Base-by-base conservation (phyloP, 164 flowering plant species). In the Santalum album region DNA sequence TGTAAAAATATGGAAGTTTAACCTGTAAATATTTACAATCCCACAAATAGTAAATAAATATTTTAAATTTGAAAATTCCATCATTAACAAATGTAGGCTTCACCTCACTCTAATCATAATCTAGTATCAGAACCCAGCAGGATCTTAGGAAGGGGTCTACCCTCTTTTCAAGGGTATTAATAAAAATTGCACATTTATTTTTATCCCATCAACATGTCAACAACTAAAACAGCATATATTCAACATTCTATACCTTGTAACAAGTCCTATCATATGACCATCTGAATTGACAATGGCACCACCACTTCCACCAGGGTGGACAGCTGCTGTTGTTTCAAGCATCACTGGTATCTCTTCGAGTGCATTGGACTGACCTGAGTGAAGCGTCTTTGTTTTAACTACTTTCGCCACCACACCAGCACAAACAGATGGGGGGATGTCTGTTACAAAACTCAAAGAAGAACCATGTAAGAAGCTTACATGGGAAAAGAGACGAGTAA, bases 311-410 rank as follows among this genome's bases (percentile, higher is more conserved):
- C 98, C 98, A 42, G 96, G 87, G 70, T 92, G 91, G 53, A 92
- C 96, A 49, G 95, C 79, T 56, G 98, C 98, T 36, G 98, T 88
- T 38, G 98, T 92, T 75, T 86, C 94, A 63, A 92, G 75, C 96
- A 92, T 84, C 32, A 71, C 89, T 9, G 96, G 91, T 54, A 80
- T 34, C 14, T 58, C 27, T 51, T 65, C 71, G 34, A 24, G 23
- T n/a, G 40, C 19, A 40, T 46, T 50, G 15, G 68, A 64, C 59
- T 59, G 67, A 63, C 32, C 18, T 49, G 72, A 35, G 5, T 45
- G 40, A 21, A 74, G 71, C 67, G 59, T 65, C 58, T 69, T 69
- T 43, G 81, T 74, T 66, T 78, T 74, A 17, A 92, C 87, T 22
- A 92, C 82, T 69, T 78, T 84, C 25, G 91, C 64, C 43, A 92